These are phyloP conservation scores for Curvularia hawaiiensis DNA, from an alignment of 2,329 filamentous ascomycete genomes.

Conservation along the genomic window DNA sequence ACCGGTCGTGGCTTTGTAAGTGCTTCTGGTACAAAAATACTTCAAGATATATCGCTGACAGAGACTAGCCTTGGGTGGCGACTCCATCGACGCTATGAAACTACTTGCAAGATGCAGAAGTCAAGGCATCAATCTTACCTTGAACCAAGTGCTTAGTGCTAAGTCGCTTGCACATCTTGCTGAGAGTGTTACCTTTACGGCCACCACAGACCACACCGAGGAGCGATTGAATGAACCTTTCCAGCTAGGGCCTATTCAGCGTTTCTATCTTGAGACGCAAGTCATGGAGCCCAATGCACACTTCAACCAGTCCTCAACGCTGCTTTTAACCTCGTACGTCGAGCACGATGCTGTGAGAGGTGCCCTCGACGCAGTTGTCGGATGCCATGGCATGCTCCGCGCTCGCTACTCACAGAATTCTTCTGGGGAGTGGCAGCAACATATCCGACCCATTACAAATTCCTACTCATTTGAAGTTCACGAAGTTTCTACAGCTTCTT, in stretches of 20 bases:
- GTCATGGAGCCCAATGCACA: constrained; percentile 41
- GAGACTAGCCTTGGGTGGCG: constrained; percentile 33
- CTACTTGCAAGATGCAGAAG: constrained; percentile 38
- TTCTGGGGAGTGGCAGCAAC: constrained; percentile 31
- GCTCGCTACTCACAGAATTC: constrained; percentile 32
- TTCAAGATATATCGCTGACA: not conserved
- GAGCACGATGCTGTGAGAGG: constrained; percentile 28
- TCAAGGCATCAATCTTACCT: constrained; percentile 37
- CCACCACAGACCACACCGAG: constrained; percentile 11
- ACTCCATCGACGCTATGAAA: constrained; percentile 44
- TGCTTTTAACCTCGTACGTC: constrained; percentile 42
- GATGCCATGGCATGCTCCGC: constrained; percentile 43
- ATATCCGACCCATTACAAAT: constrained; percentile 14
- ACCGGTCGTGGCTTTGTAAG: constrained; percentile 34
- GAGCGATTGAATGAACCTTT: constrained; percentile 44
- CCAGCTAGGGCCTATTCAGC: constrained; percentile 53
- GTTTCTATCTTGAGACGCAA: constrained; percentile 49
- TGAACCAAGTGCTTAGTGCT: constrained; percentile 42
- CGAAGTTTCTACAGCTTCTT: constrained; percentile 10
- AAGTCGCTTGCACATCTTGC: constrained; percentile 40
- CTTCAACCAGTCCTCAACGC: constrained; percentile 54
- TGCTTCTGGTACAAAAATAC: not conserved
- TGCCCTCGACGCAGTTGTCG: constrained; percentile 31
- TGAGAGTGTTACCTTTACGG: constrained; percentile 20
- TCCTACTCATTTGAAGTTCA: constrained; percentile 32